Evolutionary conservation across 441 rosid species (phyloP).

Genomic region (Erodium chrysanthum): DNA sequence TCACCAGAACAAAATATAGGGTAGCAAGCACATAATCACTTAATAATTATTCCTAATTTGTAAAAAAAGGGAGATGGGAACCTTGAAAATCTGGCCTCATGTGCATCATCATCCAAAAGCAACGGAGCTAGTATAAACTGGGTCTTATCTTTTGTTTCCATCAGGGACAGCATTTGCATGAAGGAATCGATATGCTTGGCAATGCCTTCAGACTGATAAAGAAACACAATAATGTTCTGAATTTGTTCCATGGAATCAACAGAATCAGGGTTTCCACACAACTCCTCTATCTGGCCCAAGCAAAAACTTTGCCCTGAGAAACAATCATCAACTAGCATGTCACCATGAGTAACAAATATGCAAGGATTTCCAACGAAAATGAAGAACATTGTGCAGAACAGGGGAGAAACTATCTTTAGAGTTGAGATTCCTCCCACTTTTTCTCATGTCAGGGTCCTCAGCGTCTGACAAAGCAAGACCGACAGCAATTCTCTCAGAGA

Average conservation of each 20-base stretch:
- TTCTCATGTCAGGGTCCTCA: conserved; percentile 41
- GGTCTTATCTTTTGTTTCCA: conserved; percentile 43
- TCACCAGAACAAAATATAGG: background rate
- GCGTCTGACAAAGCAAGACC: conserved; percentile 67
- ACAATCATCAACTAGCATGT: background rate
- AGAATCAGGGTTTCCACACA: conserved; percentile 42
- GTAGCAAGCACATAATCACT: background rate
- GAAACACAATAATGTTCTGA: conserved; percentile 65
- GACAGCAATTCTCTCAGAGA: conserved; percentile 55
- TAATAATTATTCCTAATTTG: conserved; percentile 6
- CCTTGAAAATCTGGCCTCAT: conserved; percentile 39
- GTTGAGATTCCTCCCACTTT: conserved; percentile 36
- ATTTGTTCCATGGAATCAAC: conserved; percentile 47
- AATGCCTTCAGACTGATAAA: conserved; percentile 59
- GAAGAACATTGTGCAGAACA: conserved; percentile 6
- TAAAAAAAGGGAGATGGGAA: conserved; percentile 6
- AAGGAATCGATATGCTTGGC: conserved; percentile 61
- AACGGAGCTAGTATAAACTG: conserved; percentile 59
- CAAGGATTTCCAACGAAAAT: background rate
- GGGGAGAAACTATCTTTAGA: conserved; percentile 3
- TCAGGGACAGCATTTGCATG: conserved; percentile 55
- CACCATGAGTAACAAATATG: background rate
- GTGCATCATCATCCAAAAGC: conserved; percentile 47
- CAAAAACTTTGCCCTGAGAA: conserved; percentile 62
- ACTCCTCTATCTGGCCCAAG: conserved; percentile 54